These are phyloP conservation scores for Torulaspora microellipsoides DNA, from an alignment of 805 yeast species.

Conservation along the genomic window DNA sequence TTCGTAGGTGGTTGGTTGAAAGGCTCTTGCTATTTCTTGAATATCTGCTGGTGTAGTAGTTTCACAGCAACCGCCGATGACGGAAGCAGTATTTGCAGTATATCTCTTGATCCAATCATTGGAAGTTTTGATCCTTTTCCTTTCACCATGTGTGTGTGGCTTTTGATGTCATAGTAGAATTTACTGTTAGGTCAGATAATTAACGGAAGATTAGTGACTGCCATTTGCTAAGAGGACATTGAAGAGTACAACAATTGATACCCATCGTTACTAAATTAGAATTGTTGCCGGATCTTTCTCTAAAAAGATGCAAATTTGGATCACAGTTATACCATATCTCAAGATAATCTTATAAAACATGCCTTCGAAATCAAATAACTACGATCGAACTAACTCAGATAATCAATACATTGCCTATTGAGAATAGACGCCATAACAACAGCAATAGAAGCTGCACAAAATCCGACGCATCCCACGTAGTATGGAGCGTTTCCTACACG, in stretches of 20 bases:
- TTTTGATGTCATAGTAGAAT: conserved; percentile 50
- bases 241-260: conserved; percentile 59
- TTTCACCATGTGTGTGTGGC: conserved; percentile 39
- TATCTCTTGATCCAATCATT: conserved; percentile 37
- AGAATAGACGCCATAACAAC: conserved; percentile 46
- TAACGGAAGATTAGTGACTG: conserved; percentile 35
- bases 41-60: conserved; percentile 52
- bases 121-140: conserved; percentile 20
- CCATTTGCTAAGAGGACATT: conserved; percentile 38
- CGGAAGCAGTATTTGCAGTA: conserved; percentile 39
- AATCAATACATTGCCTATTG: conserved; percentile 30
- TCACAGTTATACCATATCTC: conserved; percentile 49
- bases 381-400: conserved; percentile 32
- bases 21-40: conserved; percentile 15
- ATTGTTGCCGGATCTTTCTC: conserved; percentile 17
- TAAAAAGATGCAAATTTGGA: conserved; percentile 27
- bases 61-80: conserved; percentile 76
- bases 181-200: conserved; percentile 76
- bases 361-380: conserved; percentile 39
- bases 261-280: conserved; percentile 50
- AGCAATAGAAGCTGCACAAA: conserved; percentile 67
- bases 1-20: background rate
- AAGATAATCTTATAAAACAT: conserved; percentile 45
- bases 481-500: conserved; percentile 24
- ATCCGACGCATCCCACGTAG: conserved; percentile 60